These are phyloP conservation scores for Choricystis sp. DNA, from an alignment of 139 green algal genomes.

Conservation along the genomic window DNA sequence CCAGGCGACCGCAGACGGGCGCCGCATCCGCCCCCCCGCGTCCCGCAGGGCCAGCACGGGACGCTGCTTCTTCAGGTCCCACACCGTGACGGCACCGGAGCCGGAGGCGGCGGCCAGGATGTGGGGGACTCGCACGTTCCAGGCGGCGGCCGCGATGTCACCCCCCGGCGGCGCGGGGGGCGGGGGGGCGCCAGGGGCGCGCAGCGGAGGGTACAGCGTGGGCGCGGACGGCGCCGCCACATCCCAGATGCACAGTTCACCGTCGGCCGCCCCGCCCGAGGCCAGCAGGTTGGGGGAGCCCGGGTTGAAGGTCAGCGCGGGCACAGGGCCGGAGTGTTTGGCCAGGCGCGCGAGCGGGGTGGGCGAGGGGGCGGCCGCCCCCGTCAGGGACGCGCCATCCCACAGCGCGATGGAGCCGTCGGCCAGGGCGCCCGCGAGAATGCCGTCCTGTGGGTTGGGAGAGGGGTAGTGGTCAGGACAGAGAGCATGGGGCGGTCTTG, in stretches of 20 bases:
- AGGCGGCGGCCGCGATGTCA: conserved; percentile 74
- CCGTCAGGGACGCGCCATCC: conserved; percentile 67
- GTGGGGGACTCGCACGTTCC: conserved; percentile 93
- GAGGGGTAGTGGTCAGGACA: background rate
- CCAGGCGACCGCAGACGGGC: conserved; percentile 66
- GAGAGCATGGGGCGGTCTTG: too few relatives aligned
- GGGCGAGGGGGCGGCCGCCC: background rate
- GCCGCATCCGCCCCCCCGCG: conserved; percentile 34
- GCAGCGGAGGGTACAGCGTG: conserved; percentile 38
- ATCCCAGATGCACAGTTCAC: conserved; percentile 94
- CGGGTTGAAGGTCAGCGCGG: conserved; percentile 54
- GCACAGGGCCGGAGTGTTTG: background rate
- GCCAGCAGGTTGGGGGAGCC: conserved; percentile 85
- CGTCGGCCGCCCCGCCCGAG: conserved; percentile 59
- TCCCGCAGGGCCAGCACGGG: conserved; percentile 78
- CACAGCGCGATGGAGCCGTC: conserved; percentile 84
- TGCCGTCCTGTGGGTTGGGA: conserved; percentile 41
- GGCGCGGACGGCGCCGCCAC: conserved; percentile 61
- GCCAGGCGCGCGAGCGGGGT: background rate
- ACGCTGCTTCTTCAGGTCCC: conserved; percentile 83
- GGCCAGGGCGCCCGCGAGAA: conserved; percentile 81
- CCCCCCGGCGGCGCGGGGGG: conserved; percentile 11
- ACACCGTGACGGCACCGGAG: conserved; percentile 59
- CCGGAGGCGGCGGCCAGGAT: conserved; percentile 73
- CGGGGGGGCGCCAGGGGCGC: conserved; percentile 8